These are phyloP conservation scores for Elsinoe fawcettii DNA, from an alignment of 2,329 filamentous ascomycete genomes.

Conservation along the genomic window DNA sequence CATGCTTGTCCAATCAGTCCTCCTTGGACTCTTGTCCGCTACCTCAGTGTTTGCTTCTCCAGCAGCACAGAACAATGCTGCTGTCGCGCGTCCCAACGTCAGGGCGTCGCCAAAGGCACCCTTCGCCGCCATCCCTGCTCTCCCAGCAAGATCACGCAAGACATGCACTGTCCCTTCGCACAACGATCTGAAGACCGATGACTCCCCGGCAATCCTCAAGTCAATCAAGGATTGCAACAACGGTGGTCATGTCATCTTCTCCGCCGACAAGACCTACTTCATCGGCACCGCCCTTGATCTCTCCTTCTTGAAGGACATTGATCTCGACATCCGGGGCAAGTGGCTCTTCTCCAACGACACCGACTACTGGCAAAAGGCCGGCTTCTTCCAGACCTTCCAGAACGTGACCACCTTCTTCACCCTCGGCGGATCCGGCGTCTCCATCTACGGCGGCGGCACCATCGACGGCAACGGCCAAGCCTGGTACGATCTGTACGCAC, in stretches of 20 bases:
- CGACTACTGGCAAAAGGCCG: conserved; percentile 59
- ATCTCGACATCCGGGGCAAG: conserved; percentile 53
- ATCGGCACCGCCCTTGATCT: conserved; percentile 59
- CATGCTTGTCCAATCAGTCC: conserved; percentile 9
- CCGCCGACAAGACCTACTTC: conserved; percentile 48
- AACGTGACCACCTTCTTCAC: conserved; percentile 61
- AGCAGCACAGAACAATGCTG: neutral
- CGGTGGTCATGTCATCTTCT: conserved; percentile 55
- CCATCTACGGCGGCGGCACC: conserved; percentile 58
- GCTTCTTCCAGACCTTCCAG: conserved; percentile 58
- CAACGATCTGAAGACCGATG: conserved; percentile 38
- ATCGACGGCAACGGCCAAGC: conserved; percentile 58
- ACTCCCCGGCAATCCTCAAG: conserved; percentile 45
- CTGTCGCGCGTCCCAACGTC: conserved; percentile 26
- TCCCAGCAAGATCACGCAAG: conserved; percentile 30
- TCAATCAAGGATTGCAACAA: conserved; percentile 55
- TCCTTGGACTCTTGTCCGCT: conserved; percentile 13
- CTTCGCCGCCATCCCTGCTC: conserved; percentile 29
- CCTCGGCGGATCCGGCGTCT: conserved; percentile 57
- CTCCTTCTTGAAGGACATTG: conserved; percentile 56
- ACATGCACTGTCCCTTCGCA: conserved; percentile 33
- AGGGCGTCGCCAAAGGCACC: conserved; percentile 31
- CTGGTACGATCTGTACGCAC: conserved; percentile 57
- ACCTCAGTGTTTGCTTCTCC: conserved; percentile 4
- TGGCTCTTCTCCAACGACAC: conserved; percentile 60